Evolutionary conservation across 1,284 basidiomycete genomes (phyloP).

Genomic region (Erythrobasidium hasegawianum): DNA sequence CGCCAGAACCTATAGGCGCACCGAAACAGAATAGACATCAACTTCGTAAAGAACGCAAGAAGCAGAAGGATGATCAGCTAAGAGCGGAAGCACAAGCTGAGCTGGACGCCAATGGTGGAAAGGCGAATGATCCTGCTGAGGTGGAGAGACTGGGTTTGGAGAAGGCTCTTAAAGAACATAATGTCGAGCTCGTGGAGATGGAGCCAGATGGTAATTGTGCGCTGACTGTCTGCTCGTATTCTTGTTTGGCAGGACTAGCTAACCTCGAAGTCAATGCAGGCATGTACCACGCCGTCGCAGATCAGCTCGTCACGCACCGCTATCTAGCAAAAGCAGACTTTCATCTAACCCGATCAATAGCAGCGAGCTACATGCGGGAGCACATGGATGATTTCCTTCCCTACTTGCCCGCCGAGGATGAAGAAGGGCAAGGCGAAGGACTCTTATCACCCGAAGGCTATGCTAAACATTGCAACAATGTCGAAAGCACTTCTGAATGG

Average conservation of each 20-base stretch:
- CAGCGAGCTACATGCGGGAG: constrained; percentile 74
- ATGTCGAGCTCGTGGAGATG: constrained; percentile 41
- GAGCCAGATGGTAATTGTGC: constrained; percentile 44
- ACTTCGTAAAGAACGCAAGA: constrained; percentile 33
- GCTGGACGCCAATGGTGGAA: constrained; percentile 37
- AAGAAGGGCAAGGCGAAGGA: constrained; percentile 69
- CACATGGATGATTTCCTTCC: constrained; percentile 91
- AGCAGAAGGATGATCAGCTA: constrained; percentile 32
- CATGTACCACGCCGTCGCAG: constrained; percentile 43
- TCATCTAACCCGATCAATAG: constrained; percentile 58
- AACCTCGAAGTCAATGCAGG: no score
- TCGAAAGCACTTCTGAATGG: constrained; percentile 84
- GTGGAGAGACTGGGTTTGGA: constrained; percentile 38
- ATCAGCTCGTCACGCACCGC: constrained; percentile 34
- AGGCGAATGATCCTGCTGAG: constrained; percentile 40
- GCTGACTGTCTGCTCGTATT: no score
- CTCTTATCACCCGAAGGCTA: constrained; percentile 56
- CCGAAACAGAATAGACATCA: constrained; percentile 20
- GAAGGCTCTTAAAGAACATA: constrained; percentile 33
- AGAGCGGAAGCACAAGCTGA: constrained; percentile 36
- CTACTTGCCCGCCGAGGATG: constrained; percentile 78
- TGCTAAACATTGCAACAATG: constrained; percentile 69
- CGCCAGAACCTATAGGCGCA: neutral
- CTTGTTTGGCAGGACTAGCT: no score
- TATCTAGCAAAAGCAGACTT: constrained; percentile 39